Conservation (phyloP, 192 early-diverging fungal species). For the Coemansia sp. region DNA sequence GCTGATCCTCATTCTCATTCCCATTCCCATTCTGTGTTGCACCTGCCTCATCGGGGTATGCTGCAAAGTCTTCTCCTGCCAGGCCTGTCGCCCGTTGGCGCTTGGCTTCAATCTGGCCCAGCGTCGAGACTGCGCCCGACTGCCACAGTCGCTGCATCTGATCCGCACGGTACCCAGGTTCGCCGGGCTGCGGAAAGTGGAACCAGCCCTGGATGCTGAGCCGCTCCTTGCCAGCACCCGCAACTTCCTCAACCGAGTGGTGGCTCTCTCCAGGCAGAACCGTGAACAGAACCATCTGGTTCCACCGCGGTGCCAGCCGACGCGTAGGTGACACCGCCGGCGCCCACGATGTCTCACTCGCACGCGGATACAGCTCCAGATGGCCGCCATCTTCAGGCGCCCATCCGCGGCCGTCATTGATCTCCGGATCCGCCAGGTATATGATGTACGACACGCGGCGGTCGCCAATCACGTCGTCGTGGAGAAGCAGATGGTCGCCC, state of each 20-base stretch:
- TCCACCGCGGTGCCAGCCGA: slow-evolving; percentile 65
- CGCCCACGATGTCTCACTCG: slow-evolving; percentile 56
- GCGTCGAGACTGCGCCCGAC: slow-evolving; percentile 56
- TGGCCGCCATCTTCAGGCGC: slow-evolving; percentile 66
- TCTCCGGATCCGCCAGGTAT: slow-evolving; percentile 68
- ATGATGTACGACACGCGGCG: slow-evolving; percentile 76
- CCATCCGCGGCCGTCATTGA: slow-evolving; percentile 56
- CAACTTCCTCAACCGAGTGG: slow-evolving; percentile 79
- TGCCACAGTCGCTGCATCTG: slow-evolving; percentile 52
- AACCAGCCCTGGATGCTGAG: slow-evolving; percentile 78
- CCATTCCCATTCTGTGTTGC: slow-evolving; percentile 22
- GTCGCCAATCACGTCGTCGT: slow-evolving; percentile 83
- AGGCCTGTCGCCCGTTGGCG: slow-evolving; percentile 33
- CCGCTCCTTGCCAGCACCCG: slow-evolving; percentile 55
- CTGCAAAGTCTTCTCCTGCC: slow-evolving; percentile 34
- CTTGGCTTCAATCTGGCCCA: slow-evolving; percentile 59
- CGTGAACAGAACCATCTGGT: slow-evolving; percentile 76
- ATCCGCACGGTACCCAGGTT: slow-evolving; percentile 60
- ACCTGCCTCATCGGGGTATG: slow-evolving; percentile 21
- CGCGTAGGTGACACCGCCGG: slow-evolving; percentile 65
- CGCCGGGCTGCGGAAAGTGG: slow-evolving; percentile 72
- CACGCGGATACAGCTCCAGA: slow-evolving; percentile 74
- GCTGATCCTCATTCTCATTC: no score
- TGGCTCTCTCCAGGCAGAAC: slow-evolving; percentile 78
- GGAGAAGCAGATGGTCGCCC: slow-evolving; percentile 75